Conservation (phyloP, 257 asterid genomes). For the Verbascum thapsus region DNA sequence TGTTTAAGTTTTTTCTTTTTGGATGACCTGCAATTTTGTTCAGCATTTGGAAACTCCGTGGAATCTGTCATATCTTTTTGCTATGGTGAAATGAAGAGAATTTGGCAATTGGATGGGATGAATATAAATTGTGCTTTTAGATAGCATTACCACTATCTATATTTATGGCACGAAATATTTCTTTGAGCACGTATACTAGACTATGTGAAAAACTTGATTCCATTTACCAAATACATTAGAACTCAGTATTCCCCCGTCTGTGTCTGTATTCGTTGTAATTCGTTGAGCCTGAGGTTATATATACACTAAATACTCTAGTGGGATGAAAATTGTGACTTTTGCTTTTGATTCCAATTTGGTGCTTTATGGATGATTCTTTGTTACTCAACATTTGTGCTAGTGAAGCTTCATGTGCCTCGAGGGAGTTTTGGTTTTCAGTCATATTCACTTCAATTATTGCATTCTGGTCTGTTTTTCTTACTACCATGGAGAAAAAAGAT, state of each 20-base stretch:
- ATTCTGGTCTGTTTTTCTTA: no score
- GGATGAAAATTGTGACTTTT: background rate
- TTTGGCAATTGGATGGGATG: constrained; percentile 26
- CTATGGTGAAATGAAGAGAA: constrained; percentile 23
- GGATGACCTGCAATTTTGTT: constrained; percentile 21
- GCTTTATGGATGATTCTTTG: no score
- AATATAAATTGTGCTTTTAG: constrained; percentile 17
- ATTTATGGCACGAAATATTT: constrained; percentile 28
- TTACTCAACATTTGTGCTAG: no score
- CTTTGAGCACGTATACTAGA: constrained; percentile 7
- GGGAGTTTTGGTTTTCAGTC: no score
- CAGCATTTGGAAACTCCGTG: constrained; percentile 26
- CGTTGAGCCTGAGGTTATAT: constrained; percentile 8
- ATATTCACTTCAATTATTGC: no score
- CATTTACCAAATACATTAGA: constrained; percentile 17
- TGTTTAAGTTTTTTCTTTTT: constrained; percentile 17
- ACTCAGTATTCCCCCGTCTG: constrained; percentile 13
- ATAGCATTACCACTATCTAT: constrained; percentile 24
- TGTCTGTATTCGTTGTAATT: constrained; percentile 29
- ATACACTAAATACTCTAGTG: background rate
- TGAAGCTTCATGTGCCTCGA: no score
- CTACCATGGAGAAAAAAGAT: no score
- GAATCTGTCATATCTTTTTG: constrained; percentile 26
- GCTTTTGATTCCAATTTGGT: background rate
- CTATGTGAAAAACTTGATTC: constrained; percentile 2